Conservation (phyloP, 192 early-diverging fungal species). For the Rhizophagus sp. region DNA sequence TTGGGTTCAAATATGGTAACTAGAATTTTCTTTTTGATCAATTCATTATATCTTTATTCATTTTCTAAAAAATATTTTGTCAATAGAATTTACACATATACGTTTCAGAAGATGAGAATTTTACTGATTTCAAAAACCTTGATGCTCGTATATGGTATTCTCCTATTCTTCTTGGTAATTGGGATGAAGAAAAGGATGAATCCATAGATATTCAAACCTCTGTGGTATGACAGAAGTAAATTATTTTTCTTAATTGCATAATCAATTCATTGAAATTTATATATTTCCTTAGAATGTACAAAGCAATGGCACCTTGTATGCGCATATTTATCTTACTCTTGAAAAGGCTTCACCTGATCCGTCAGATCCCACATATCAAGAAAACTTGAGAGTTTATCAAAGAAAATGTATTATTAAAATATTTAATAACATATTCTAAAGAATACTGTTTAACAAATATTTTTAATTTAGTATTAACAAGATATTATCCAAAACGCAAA, state of each 20-base stretch:
- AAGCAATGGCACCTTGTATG: conserved; percentile 59
- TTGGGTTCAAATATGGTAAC: neutral
- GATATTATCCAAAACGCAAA: conserved; percentile 48
- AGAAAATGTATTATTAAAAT: conserved; percentile 46
- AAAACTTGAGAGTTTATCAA: conserved; percentile 48
- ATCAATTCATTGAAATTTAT: neutral
- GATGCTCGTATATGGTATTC: conserved; percentile 44
- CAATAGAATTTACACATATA: conserved; percentile 51
- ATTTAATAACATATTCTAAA: neutral
- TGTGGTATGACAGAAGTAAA: conserved; percentile 34
- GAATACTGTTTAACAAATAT: conserved; percentile 2
- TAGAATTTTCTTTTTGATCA: neutral
- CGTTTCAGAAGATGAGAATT: conserved; percentile 46
- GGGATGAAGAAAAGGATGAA: conserved; percentile 45
- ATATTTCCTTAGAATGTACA: conserved; percentile 44
- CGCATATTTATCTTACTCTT: conserved; percentile 59
- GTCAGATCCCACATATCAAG: conserved; percentile 33
- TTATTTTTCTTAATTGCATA: neutral
- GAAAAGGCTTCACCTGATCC: conserved; percentile 47
- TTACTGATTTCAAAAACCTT: conserved; percentile 43
- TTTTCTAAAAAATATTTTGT: neutral
- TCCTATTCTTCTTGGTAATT: conserved; percentile 43
- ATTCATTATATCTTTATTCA: neutral
- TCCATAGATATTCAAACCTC: conserved; percentile 46
- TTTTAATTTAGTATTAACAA: conserved; percentile 41